Evolutionary conservation across 768 basidiomycete genomes (phyloP).

Genomic region (Suillus plorans): DNA sequence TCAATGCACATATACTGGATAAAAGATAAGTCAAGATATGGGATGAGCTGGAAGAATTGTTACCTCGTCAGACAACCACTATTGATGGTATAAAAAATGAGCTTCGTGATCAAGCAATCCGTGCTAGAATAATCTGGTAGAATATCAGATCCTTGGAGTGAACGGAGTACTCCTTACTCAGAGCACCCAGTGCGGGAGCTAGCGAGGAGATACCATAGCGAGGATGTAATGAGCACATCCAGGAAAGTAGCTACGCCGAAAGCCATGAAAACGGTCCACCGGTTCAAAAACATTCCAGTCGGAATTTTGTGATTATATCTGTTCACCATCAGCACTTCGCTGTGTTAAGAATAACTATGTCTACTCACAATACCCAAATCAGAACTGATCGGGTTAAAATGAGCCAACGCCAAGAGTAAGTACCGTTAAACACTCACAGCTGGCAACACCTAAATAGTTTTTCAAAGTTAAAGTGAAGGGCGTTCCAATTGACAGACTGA

Average conservation of each 20-base stretch:
- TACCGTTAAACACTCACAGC: background rate
- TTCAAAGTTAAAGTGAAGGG: background rate
- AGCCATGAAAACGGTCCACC: background rate
- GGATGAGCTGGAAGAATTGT: too few relatives aligned
- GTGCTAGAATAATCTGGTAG: background rate
- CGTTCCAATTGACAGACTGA: background rate
- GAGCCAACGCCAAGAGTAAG: background rate
- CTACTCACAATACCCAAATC: background rate
- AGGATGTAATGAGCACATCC: background rate
- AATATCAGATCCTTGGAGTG: background rate
- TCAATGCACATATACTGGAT: background rate
- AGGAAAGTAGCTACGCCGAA: background rate
- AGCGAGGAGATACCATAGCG: conserved; percentile 6
- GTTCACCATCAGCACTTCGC: background rate
- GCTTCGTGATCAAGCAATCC: background rate
- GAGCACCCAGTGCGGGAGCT: conserved; percentile 1
- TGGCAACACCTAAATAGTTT: background rate
- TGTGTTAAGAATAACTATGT: background rate
- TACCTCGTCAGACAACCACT: conserved; percentile 7
- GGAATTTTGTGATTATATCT: background rate
- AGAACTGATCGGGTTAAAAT: background rate
- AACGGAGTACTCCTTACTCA: background rate
- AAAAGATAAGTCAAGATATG: background rate
- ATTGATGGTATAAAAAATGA: background rate
- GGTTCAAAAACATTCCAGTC: background rate